Evolutionary conservation across 2,329 filamentous ascomycete genomes (phyloP), one percentile per base, ranked within the genome.

Genomic region (Colletotrichum endophyticum): DNA sequence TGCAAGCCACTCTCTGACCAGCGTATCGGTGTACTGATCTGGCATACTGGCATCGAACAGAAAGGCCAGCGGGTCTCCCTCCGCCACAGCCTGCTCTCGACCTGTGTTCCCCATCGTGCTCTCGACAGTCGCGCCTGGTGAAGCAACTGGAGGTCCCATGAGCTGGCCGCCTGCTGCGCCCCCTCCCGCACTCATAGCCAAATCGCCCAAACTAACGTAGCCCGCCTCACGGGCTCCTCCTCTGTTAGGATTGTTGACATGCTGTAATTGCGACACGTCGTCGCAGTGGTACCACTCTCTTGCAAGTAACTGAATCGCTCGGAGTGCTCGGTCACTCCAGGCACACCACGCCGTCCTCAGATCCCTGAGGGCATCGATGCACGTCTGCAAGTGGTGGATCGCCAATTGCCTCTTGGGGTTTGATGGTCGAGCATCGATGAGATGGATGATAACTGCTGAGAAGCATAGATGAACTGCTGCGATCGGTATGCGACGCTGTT

Each of bases 401-500:
- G 78, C 75, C 13, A 78, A 70, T 28, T 77, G 71, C 9, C 70
- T 44, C 32, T 70, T 71, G 1, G 72, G 61, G 1, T 75, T 79
- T 9, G 73, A 66, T 0, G 78, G 77, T 9, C 77, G 77, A 27
- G 79, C 73, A 12, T 80, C 78, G 27, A 80, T 79, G 3, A 80
- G 77, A 67, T 78, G 77, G 25, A 80, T 78, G 0, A 79, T 57
- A 11, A 67, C 62, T 12, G 79, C 79, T 6, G 78, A 53, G 34
- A 80, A 80, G n/a, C 73, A 76, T 9, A 67, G 57, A 16, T 79
- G 78, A n/a, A 79, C 78, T 3, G 78, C 79, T 15, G 79, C 78
- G 3, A 80, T 79, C 15, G 79, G 79, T 5, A 79, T 78, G 0
- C 67, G 75, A 8, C 79, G 78, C 79, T 80, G 19, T 5, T 56